phyloP scores from a whole-genome alignment of 2,329 filamentous ascomycete genomes.

The Trichoderma sp. region DNA sequence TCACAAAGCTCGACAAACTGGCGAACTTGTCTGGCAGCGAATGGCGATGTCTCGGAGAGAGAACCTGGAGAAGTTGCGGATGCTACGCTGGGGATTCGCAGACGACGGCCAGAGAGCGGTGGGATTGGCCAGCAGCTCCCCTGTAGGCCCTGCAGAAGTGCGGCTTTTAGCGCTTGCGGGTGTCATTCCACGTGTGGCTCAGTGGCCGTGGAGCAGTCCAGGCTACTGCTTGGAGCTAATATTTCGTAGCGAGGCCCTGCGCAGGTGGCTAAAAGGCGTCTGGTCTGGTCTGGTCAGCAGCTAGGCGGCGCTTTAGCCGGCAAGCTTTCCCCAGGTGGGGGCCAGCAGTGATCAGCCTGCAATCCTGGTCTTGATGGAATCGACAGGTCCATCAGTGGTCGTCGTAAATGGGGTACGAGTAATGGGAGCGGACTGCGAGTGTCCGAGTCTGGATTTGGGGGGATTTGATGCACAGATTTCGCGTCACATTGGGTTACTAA shows the following conservation, averaged over 20 bases:
- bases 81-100: slow-evolving; percentile 15
- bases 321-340: slow-evolving; percentile 10
- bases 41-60: slow-evolving; percentile 9
- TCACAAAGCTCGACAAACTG: slow-evolving; percentile 1
- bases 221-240: neutral
- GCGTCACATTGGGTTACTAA: neutral
- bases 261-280: neutral
- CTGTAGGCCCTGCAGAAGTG: slow-evolving; percentile 16
- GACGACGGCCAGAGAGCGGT: neutral
- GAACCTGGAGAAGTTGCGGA: slow-evolving; percentile 4
- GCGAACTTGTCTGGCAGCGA: slow-evolving; percentile 14
- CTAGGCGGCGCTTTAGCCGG: slow-evolving; percentile 2
- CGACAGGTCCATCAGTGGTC: neutral
- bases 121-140: slow-evolving; percentile 18
- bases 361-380: neutral
- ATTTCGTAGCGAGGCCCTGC: neutral
- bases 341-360: slow-evolving; percentile 1
- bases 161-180: slow-evolving; percentile 13
- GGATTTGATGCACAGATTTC: neutral
- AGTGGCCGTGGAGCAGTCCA: slow-evolving; percentile 2
- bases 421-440: neutral
- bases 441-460: neutral
- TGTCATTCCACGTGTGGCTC: slow-evolving; percentile 11
- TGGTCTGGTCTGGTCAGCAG: neutral
- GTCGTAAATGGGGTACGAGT: neutral